Percentiles rank a stretch among this genome's conserved stretches.
These are phyloP conservation scores for Onygenales sp. DNA, from an alignment of 2,329 filamentous ascomycete genomes.

Conservation along the genomic window DNA sequence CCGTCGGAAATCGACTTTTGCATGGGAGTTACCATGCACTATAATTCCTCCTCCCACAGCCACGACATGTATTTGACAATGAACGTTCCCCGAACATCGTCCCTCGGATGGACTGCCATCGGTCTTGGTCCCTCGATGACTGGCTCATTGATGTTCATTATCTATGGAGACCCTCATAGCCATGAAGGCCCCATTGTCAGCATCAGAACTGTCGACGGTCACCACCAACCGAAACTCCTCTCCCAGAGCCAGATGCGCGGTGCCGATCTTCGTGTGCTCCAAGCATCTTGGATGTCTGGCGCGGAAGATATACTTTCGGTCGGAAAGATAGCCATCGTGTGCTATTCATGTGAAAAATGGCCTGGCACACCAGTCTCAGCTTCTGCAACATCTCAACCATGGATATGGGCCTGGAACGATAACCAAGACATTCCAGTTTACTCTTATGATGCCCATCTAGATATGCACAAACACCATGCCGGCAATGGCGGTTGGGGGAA, in stretches of 20 bases:
- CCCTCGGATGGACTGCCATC: background rate
- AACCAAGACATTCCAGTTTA: background rate
- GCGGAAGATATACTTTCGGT: background rate
- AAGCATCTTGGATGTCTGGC: background rate
- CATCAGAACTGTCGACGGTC: background rate
- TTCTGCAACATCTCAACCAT: background rate
- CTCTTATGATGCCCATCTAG: background rate
- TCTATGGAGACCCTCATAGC: background rate
- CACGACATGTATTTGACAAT: slow-evolving; percentile 1
- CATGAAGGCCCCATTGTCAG: background rate
- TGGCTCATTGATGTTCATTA: background rate
- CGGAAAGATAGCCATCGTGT: background rate
- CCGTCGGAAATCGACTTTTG: background rate
- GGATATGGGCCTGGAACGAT: slow-evolving; percentile 3
- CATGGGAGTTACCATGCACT: background rate
- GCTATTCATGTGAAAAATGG: background rate
- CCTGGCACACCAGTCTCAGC: background rate
- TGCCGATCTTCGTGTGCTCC: background rate
- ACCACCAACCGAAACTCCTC: background rate
- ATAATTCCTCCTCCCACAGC: background rate
- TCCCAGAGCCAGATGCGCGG: background rate
- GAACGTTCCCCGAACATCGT: background rate
- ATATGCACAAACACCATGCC: background rate
- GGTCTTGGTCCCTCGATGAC: background rate
- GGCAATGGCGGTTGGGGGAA: background rate